A percentile compares a stretch with the other conserved stretches of the same genome.
phyloP scores from a whole-genome alignment of 2,329 filamentous ascomycete species.

The Decorospora gaudefroyi region DNA sequence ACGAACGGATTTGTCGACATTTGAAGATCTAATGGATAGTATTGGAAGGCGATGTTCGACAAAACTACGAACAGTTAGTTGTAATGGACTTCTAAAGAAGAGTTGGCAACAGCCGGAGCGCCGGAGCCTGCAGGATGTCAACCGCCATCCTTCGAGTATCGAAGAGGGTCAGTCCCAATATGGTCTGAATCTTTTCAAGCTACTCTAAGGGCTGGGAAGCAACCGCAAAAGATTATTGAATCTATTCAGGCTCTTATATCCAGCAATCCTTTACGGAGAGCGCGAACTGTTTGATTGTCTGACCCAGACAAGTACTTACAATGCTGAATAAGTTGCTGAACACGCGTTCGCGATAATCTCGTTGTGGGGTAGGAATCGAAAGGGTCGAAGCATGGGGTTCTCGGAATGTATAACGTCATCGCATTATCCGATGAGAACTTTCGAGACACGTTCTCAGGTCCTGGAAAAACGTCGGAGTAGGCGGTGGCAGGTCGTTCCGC shows the following conservation, averaged over 20 bases:
- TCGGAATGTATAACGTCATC: slow-evolving; percentile 15
- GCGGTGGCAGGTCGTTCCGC: slow-evolving; percentile 27
- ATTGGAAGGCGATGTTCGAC: slow-evolving; percentile 63
- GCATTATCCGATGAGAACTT: neutral
- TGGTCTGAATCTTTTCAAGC: neutral
- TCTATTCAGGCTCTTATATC: too few species aligned
- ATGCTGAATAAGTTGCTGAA: slow-evolving; percentile 61
- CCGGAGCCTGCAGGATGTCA: neutral
- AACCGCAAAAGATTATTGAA: too few species aligned
- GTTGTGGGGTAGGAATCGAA: slow-evolving; percentile 62
- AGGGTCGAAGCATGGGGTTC: slow-evolving; percentile 54
- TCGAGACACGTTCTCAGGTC: neutral
- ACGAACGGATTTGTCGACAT: slow-evolving; percentile 62
- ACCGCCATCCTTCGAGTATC: neutral
- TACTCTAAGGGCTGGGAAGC: too few species aligned
- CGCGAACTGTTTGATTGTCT: neutral
- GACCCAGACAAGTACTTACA: slow-evolving; percentile 49
- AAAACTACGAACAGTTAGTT: slow-evolving; percentile 52
- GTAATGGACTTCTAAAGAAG: neutral
- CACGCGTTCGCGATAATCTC: slow-evolving; percentile 56
- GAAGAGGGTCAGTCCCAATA: neutral
- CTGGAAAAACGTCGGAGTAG: slow-evolving; percentile 1
- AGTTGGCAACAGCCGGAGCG: neutral
- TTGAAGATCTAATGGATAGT: slow-evolving; percentile 62
- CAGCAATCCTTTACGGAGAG: too few species aligned